Conservation (phyloP, 2,329 filamentous ascomycete species). For the Aspergillus melleus region DNA sequence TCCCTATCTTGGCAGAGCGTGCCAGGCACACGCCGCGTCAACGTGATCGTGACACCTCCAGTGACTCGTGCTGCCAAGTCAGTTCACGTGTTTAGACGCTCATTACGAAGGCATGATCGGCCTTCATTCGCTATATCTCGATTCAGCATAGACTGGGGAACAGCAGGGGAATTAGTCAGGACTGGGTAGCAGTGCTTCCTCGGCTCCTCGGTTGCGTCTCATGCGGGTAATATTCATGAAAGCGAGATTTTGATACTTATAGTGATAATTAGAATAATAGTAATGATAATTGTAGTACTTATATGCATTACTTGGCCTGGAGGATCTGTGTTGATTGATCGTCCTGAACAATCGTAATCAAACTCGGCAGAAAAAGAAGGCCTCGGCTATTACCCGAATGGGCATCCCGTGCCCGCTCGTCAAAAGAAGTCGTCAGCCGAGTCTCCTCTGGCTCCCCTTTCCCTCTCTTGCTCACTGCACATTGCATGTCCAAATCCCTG, state of each 20-base stretch:
- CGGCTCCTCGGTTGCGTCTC: neutral
- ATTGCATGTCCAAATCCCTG: neutral
- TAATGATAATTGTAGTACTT: neutral
- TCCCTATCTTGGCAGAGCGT: neutral
- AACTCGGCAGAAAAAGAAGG: neutral
- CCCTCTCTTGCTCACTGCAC: neutral
- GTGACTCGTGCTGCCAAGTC: neutral
- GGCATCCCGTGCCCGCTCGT: constrained; percentile 3
- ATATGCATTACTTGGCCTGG: neutral
- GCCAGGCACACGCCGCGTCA: neutral
- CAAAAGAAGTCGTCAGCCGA: neutral
- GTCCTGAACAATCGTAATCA: neutral
- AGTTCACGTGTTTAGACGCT: neutral
- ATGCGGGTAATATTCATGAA: neutral
- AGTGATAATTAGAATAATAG: neutral
- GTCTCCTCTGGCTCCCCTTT: neutral
- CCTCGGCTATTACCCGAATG: constrained; percentile 19
- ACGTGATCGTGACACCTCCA: neutral
- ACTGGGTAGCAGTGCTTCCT: neutral
- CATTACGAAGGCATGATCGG: neutral
- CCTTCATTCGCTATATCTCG: neutral
- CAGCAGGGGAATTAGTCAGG: neutral
- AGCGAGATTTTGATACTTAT: neutral
- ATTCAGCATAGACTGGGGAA: neutral
- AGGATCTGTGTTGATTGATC: neutral